Evolutionary conservation across 768 basidiomycete genomes (phyloP).

Genomic region (Amanita fuliginea): DNA sequence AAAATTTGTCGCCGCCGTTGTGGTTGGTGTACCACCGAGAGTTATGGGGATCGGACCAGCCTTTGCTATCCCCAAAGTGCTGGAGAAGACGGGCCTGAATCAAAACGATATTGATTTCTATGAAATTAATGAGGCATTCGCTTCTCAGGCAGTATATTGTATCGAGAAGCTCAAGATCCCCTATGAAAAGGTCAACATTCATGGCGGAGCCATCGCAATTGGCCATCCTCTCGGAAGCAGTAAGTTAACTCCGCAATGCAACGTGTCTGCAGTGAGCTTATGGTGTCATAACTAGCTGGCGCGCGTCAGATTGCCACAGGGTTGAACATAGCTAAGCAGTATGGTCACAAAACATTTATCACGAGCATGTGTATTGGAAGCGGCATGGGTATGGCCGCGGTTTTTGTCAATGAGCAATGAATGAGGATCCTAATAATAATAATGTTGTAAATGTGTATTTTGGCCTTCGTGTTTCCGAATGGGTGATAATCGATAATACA

Average conservation of each 20-base stretch:
- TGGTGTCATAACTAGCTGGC: constrained; percentile 38
- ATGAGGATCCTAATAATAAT: constrained; percentile 16
- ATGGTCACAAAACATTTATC: constrained; percentile 65
- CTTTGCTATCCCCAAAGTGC: constrained; percentile 70
- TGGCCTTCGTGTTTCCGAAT: not conserved
- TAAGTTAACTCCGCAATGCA: constrained; percentile 25
- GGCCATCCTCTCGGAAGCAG: constrained; percentile 85
- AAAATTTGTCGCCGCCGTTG: constrained; percentile 65
- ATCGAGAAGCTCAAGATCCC: constrained; percentile 61
- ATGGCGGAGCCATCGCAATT: constrained; percentile 84
- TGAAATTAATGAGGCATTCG: constrained; percentile 91
- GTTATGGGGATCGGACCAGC: constrained; percentile 93
- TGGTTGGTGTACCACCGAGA: constrained; percentile 74
- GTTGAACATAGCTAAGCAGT: constrained; percentile 70
- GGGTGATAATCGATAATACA: not conserved
- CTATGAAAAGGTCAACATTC: constrained; percentile 71
- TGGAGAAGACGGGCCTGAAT: constrained; percentile 54
- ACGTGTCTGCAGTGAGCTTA: constrained; percentile 5
- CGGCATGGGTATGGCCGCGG: constrained; percentile 86
- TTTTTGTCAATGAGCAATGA: constrained; percentile 78
- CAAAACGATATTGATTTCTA: constrained; percentile 77
- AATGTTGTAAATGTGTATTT: not conserved
- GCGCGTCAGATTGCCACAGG: constrained; percentile 85
- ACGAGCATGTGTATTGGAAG: constrained; percentile 89
- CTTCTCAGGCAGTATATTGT: constrained; percentile 69